phyloP scores from a whole-genome alignment of 768 basidiomycete genomes.

The Melanogaster broomeanus region DNA sequence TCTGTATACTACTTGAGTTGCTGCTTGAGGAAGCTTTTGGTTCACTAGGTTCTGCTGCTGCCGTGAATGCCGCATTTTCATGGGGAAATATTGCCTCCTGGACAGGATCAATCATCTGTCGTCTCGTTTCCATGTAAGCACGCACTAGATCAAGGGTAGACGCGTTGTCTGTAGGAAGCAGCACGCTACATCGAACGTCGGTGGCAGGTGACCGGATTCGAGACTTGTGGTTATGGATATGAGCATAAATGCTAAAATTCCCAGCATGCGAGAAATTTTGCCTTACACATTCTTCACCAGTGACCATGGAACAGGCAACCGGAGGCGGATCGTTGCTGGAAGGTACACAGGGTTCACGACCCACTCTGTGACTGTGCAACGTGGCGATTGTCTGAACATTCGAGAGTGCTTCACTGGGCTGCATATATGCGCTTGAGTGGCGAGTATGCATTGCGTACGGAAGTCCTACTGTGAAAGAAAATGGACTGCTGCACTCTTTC shows the following conservation, averaged over 20 bases:
- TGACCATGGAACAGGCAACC: neutral
- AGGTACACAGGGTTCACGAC: neutral
- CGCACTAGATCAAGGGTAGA: no score
- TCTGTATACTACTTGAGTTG: neutral
- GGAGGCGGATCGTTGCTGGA: neutral
- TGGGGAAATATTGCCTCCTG: neutral
- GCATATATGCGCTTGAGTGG: constrained; percentile 25
- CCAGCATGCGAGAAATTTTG: neutral
- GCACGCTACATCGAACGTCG: neutral
- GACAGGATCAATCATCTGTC: neutral
- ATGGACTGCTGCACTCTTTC: constrained; percentile 6
- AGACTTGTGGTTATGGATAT: neutral
- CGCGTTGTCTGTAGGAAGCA: neutral
- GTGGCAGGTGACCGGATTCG: neutral
- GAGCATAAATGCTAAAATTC: constrained; percentile 2
- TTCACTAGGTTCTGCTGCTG: neutral
- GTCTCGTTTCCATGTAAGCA: no score
- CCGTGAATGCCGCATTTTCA: neutral
- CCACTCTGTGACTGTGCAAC: neutral
- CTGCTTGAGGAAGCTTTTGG: neutral
- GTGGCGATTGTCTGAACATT: neutral
- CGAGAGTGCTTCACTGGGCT: neutral
- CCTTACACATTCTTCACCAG: neutral
- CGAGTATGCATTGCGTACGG: neutral
- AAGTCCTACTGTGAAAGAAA: neutral